Percentiles rank a stretch among this genome's conserved stretches.
Conservation (phyloP, 83 land plant species). For the Diphasiastrum complanatum region DNA sequence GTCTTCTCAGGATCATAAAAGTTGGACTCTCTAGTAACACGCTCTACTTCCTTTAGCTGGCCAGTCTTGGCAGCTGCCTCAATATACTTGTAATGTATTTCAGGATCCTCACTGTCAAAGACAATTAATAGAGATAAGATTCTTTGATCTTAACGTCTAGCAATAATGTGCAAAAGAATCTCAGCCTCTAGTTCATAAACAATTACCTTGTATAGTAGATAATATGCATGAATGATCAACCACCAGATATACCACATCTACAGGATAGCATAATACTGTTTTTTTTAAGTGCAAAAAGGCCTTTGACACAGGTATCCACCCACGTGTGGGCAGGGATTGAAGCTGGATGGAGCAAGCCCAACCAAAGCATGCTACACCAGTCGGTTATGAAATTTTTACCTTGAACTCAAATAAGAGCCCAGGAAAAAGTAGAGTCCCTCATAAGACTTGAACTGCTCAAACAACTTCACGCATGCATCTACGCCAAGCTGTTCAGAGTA, state of each 20-base stretch:
- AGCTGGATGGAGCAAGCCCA: neutral
- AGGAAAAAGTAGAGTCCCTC: conserved; percentile 95
- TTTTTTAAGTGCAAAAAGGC: too few species aligned
- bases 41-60: conserved; percentile 97
- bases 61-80: conserved; percentile 99
- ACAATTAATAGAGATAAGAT: neutral
- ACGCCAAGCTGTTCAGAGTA: conserved; percentile 92
- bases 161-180: neutral
- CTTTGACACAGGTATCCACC: too few species aligned
- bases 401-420: conserved; percentile 84
- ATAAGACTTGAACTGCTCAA: conserved; percentile 95
- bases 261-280: too few species aligned
- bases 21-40: conserved; percentile 93
- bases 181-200: neutral
- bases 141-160: neutral
- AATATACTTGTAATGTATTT: conserved; percentile 93
- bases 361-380: neutral
- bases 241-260: too few species aligned
- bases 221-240: too few species aligned
- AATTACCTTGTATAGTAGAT: conserved; percentile 1
- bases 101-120: conserved; percentile 88
- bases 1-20: conserved; percentile 95
- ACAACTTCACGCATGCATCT: conserved; percentile 82
- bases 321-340: too few species aligned
- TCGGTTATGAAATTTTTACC: conserved; percentile 46